Evolutionary conservation across 2,329 filamentous ascomycete genomes (phyloP), one percentile per base, ranked within the genome.

Genomic region (Blumeriella jaapii): DNA sequence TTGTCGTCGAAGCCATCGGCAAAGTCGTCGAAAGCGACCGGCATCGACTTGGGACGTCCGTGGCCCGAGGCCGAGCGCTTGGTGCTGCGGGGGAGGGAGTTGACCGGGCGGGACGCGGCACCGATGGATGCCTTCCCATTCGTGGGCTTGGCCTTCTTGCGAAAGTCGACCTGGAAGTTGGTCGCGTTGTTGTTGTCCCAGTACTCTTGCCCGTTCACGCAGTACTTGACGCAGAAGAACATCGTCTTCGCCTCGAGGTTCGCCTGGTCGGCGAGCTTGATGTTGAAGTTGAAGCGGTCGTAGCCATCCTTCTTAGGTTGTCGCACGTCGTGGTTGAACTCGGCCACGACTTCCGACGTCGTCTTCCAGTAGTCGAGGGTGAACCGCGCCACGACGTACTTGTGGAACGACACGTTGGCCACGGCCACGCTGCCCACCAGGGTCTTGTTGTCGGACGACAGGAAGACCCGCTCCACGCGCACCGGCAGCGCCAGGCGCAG

Each of bases 311-410:
- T 64, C 26, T 80, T 73, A 47, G 73, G 73, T 17, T 74, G 74
- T 27, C 76, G 74, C 29, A 89, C 71, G 60, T 91, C 82, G 42
- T 82, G 74, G 56, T 78, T 79, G 62, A 74, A 98, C 51, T 95
- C 86, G n/a, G 84, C 89, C 23, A 71, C 69, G 2, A 96, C 82
- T 56, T 98, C 91, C 1, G 91, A 98, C 0, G 87, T 93, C 0
- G 91, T 98, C 68, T 93, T 94, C 91, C 91, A 98, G 62, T 93
- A 91, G 59, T 98, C 91, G 29, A 95, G 71, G 0, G 91, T 98
- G 59, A 98, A 98, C 32, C 91, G 77, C 57, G 85, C 89, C n/a
- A 81, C 76, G 35, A 98, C 84, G 5, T 68, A 60, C 61, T 98
- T 98, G 35, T 87, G 73, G 61, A 93, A 98, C 0, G 86, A 75